Percentiles rank a stretch among this genome's conserved stretches.
Conservation (phyloP, 352 stramenopile species). For the Globisporangium rhizosaccharum region DNA sequence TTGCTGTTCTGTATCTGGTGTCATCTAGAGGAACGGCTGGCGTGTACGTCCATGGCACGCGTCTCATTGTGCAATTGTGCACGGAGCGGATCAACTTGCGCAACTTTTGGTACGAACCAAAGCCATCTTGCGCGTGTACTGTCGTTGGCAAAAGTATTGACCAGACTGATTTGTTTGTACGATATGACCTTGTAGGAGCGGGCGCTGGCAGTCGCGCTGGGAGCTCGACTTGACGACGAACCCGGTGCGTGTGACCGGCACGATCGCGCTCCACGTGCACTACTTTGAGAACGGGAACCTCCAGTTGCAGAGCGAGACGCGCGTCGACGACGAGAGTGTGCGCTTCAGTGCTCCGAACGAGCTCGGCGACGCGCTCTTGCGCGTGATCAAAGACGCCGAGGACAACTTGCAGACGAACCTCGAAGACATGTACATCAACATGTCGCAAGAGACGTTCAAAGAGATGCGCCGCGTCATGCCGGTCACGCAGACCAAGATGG, state of each 20-base stretch:
- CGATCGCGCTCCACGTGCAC: slow-evolving; percentile 86
- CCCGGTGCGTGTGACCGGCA: slow-evolving; percentile 43
- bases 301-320: slow-evolving; percentile 84
- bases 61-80: slow-evolving; percentile 71
- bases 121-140: too few relatives aligned
- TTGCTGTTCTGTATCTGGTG: neutral
- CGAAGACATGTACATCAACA: slow-evolving; percentile 94
- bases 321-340: slow-evolving; percentile 45
- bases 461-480: slow-evolving; percentile 95
- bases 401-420: slow-evolving; percentile 86
- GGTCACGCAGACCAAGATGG: slow-evolving; percentile 22
- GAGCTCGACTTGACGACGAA: slow-evolving; percentile 57
- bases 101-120: slow-evolving; percentile 72
- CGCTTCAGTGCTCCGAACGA: slow-evolving; percentile 29
- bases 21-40: slow-evolving; percentile 55
- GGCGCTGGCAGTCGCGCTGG: slow-evolving; percentile 80
- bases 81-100: slow-evolving; percentile 85
- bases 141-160: too few relatives aligned
- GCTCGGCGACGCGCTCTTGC: slow-evolving; percentile 59
- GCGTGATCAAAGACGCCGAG: slow-evolving; percentile 77
- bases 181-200: slow-evolving; percentile 24
- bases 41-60: slow-evolving; percentile 66
- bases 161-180: neutral
- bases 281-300: slow-evolving; percentile 97
- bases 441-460: slow-evolving; percentile 93